Evolutionary conservation across 2,329 filamentous ascomycete species (phyloP).

Genomic region (Drechslera avenae): DNA sequence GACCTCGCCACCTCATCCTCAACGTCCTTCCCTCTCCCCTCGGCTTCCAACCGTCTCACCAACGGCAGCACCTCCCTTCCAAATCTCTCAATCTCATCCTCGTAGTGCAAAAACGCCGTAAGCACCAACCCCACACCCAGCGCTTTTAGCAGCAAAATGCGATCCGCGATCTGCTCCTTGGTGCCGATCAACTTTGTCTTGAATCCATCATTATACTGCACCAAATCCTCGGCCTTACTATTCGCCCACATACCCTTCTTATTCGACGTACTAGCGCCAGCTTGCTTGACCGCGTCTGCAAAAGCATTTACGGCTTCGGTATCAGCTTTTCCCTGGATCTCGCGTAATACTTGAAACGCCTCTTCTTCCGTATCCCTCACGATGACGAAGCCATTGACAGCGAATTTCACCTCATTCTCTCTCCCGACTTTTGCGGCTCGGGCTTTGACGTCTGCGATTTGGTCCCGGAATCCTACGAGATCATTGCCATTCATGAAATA

Average conservation of each 20-base stretch:
- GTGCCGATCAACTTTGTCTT: constrained; percentile 62
- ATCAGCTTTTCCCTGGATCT: constrained; percentile 61
- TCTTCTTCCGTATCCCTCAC: constrained; percentile 58
- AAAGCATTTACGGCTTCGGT: constrained; percentile 58
- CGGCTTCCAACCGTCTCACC: constrained; percentile 55
- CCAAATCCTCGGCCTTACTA: constrained; percentile 58
- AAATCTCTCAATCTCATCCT: constrained; percentile 59
- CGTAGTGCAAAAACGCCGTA: constrained; percentile 59
- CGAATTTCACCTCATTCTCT: constrained; percentile 55
- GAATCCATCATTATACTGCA: constrained; percentile 63
- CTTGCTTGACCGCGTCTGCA: constrained; percentile 56
- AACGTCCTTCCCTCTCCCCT: constrained; percentile 55
- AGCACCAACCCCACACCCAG: constrained; percentile 53
- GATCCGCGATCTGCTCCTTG: constrained; percentile 57
- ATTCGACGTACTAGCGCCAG: constrained; percentile 54
- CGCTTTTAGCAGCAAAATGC: constrained; percentile 56
- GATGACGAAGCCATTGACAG: constrained; percentile 58
- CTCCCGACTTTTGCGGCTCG: constrained; percentile 54
- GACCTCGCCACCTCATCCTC: constrained; percentile 50
- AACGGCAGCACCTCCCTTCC: constrained; percentile 55
- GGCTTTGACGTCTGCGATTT: constrained; percentile 57
- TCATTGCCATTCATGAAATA: constrained; percentile 65
- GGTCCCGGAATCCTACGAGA: constrained; percentile 57
- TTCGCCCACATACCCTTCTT: constrained; percentile 62
- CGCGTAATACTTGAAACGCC: constrained; percentile 55